phyloP scores from a whole-genome alignment of 352 stramenopile genomes.

The Phytophthora aleatoria region DNA sequence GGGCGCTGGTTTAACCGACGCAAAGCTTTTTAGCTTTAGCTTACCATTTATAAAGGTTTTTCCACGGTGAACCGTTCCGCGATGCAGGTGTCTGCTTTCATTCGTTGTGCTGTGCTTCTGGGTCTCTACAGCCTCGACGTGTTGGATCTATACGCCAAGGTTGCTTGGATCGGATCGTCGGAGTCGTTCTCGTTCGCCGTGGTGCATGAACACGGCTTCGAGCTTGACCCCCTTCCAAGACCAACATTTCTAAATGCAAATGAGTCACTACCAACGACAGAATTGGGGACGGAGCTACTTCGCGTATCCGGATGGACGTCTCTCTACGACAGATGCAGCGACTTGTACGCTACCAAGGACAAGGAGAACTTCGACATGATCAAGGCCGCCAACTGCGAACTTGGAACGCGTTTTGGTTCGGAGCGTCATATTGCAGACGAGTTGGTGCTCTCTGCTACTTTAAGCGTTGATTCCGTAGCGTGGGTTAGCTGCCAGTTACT shows the following conservation, averaged over 20 bases:
- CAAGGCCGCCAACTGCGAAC: slow-evolving; percentile 34
- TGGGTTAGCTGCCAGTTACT: slow-evolving; percentile 66
- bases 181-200: slow-evolving; percentile 46
- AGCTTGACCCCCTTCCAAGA: slow-evolving; percentile 19
- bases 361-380: slow-evolving; percentile 34
- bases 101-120: slow-evolving; percentile 26
- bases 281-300: slow-evolving; percentile 20
- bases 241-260: slow-evolving; percentile 17
- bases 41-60: too few relatives aligned
- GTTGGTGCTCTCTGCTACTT: slow-evolving; percentile 44
- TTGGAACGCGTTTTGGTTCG: slow-evolving; percentile 11
- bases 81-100: slow-evolving; percentile 6
- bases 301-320: slow-evolving; percentile 44
- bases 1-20: too few relatives aligned
- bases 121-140: slow-evolving; percentile 41
- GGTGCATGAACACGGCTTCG: slow-evolving; percentile 27
- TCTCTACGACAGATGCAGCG: slow-evolving; percentile 34
- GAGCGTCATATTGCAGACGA: slow-evolving; percentile 26
- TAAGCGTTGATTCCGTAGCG: slow-evolving; percentile 55
- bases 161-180: slow-evolving; percentile 39
- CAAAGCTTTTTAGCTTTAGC: too few relatives aligned
- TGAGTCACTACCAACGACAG: neutral
- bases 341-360: slow-evolving; percentile 33
- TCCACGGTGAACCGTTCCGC: slow-evolving; percentile 3
- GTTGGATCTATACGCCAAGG: slow-evolving; percentile 41